phyloP scores from a whole-genome alignment of 2,329 filamentous ascomycete species.

The Phyllosticta ampelicida region DNA sequence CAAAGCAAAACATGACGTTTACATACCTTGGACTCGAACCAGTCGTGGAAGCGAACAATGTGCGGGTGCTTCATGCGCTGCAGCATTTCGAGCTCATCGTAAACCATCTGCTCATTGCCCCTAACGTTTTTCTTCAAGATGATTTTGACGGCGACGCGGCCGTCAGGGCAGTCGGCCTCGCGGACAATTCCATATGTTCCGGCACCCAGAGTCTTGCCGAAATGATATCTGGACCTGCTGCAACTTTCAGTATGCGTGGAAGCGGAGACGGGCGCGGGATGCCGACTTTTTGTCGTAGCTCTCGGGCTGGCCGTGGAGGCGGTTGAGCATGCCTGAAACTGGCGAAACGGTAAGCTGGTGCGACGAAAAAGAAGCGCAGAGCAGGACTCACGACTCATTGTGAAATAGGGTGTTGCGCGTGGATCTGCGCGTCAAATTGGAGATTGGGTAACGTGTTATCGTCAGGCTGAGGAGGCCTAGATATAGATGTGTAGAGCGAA shows the following conservation, averaged over 20 bases:
- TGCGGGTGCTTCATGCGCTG: constrained; percentile 85
- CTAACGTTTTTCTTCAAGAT: constrained; percentile 99
- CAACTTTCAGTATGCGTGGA: neutral
- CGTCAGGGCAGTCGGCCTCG: constrained; percentile 74
- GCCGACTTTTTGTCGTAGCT: constrained; percentile 96
- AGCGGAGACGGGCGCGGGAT: constrained; percentile 2
- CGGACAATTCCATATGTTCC: constrained; percentile 98
- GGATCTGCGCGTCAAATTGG: neutral
- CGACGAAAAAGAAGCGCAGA: neutral
- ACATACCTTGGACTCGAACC: constrained; percentile 95
- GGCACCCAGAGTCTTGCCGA: constrained; percentile 87
- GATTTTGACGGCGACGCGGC: constrained; percentile 95
- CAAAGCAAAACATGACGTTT: constrained; percentile 3
- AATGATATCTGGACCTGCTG: constrained; percentile 69
- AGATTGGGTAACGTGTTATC: constrained; percentile 19
- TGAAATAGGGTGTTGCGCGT: constrained; percentile 13
- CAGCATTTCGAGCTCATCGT: constrained; percentile 90
- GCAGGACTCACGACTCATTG: constrained; percentile 24
- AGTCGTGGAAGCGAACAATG: constrained; percentile 95
- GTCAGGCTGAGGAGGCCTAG: constrained; percentile 21
- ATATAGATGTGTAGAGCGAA: constrained; percentile 17
- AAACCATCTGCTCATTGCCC: constrained; percentile 97
- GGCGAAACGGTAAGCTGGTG: constrained; percentile 13
- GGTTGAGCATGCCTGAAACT: constrained; percentile 89
- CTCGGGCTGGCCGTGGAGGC: constrained; percentile 90